Conservation (phyloP, 1,139 yeast species). For the Lodderomyces margitis region DNA sequence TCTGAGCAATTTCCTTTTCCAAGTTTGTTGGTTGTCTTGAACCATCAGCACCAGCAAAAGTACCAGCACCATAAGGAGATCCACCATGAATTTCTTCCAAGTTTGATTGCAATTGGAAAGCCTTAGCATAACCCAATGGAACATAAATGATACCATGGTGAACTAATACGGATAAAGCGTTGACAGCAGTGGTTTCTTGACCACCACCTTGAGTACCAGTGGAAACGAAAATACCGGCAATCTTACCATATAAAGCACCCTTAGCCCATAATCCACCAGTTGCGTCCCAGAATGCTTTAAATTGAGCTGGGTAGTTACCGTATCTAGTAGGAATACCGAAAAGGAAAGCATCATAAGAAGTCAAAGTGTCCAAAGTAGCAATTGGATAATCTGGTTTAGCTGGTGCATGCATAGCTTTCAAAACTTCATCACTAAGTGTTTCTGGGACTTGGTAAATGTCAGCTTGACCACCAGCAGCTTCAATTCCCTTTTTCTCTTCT, state of each 20-base stretch:
- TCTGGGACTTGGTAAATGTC: conserved; percentile 78
- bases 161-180: conserved; percentile 62
- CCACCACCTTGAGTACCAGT: conserved; percentile 88
- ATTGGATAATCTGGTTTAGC: conserved; percentile 67
- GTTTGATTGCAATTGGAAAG: conserved; percentile 57
- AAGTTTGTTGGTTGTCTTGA: conserved; percentile 67
- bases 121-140: conserved; percentile 75
- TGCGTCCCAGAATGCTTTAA: conserved; percentile 77
- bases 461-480: conserved; percentile 70
- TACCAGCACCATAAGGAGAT: conserved; percentile 89
- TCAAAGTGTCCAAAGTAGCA: conserved; percentile 59
- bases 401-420: conserved; percentile 59
- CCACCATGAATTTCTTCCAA: conserved; percentile 76
- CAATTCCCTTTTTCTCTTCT: conserved; percentile 68
- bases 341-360: conserved; percentile 68
- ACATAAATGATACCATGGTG: conserved; percentile 82
- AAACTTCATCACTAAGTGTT: conserved; percentile 66
- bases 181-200: conserved; percentile 69
- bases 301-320: conserved; percentile 81
- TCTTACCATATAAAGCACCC: conserved; percentile 74
- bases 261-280: conserved; percentile 83
- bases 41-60: conserved; percentile 77
- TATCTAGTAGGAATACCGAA: conserved; percentile 84
- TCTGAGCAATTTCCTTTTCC: conserved; percentile 60
- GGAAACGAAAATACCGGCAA: conserved; percentile 72